Evolutionary conservation across 2,329 filamentous ascomycete species (phyloP), one percentile per base, ranked within the genome.

Genomic region (Aspergillus amoenus): DNA sequence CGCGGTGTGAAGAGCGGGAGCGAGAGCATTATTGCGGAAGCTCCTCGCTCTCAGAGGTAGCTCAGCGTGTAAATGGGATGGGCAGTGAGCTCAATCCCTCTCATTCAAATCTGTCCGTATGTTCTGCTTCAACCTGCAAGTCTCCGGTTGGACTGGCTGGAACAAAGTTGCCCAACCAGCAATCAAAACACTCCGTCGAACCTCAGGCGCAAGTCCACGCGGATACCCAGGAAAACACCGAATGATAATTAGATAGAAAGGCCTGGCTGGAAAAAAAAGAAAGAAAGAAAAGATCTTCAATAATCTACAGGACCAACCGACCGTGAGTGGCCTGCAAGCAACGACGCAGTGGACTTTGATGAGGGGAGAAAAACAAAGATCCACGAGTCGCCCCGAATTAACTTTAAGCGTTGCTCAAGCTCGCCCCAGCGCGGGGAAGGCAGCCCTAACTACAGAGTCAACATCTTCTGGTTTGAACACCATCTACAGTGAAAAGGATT

Each of bases 1-100:
- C 86, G 85, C 50, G 88, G 88, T 17, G 85, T 83, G 58, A 91
- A 81, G 60, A 86, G 84, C 46, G 87, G 87, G 15, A 90, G 81
- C 48, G 86, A 82, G 64, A 88, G 82, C 82, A 88, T 73, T 40
- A 18, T 60, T 52, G 27, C 9, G 45, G 17, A 37, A 24, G 42
- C 32, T 37, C 32, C 15, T 8, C 7, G 34, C 34, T n/a, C 34
- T 37, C 5, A 37, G 34, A n/a, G 34, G 12, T 15, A 37, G 12
- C 34, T n/a, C 34, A 7, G 15, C 12, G 34, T 37, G 15, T 37
- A 15, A n/a, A n/a, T 37, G 34, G 34, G 34, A n/a, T 37, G 15
- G 15, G 13, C 5, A 37, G 12, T 37, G 6, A n/a, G 15, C 13
- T 37, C 34, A 15, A n/a, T 8, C 5, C 13, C 15, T n/a, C 34